phyloP scores from a whole-genome alignment of 1,284 basidiomycete genomes.

The Xerocomus nothofagi region DNA sequence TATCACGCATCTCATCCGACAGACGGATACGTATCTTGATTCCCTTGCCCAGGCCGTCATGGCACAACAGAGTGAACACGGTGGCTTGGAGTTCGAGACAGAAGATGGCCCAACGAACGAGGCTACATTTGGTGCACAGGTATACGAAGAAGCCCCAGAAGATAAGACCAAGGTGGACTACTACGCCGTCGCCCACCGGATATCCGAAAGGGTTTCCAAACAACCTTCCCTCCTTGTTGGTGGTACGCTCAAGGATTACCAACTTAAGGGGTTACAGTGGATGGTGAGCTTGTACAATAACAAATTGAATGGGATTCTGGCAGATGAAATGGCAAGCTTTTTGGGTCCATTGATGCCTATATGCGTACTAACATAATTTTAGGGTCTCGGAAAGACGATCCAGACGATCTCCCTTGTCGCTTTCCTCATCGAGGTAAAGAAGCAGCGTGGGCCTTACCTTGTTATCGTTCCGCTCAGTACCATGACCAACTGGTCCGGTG shows the following conservation, averaged over 20 bases:
- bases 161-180: slow-evolving; percentile 89
- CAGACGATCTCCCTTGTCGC: slow-evolving; percentile 96
- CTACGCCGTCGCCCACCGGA: slow-evolving; percentile 93
- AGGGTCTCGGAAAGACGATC: slow-evolving; percentile 96
- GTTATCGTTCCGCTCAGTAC: slow-evolving; percentile 98
- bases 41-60: slow-evolving; percentile 93
- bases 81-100: slow-evolving; percentile 45
- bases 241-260: slow-evolving; percentile 90
- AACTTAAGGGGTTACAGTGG: slow-evolving; percentile 94
- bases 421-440: slow-evolving; percentile 93
- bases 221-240: slow-evolving; percentile 86
- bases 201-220: slow-evolving; percentile 84
- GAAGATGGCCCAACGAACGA: slow-evolving; percentile 82
- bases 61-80: slow-evolving; percentile 88
- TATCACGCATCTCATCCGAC: slow-evolving; percentile 93
- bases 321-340: slow-evolving; percentile 91
- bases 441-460: slow-evolving; percentile 92
- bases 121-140: slow-evolving; percentile 86
- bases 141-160: slow-evolving; percentile 54
- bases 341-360: background rate
- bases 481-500: slow-evolving; percentile 97
- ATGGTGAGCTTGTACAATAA: slow-evolving; percentile 99
- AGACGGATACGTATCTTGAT: slow-evolving; percentile 95
- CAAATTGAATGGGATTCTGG: slow-evolving; percentile 93
- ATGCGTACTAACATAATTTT: slow-evolving; percentile 17